Evolutionary conservation across 2,329 filamentous ascomycete species (phyloP).

Genomic region (Alternaria postmessia): DNA sequence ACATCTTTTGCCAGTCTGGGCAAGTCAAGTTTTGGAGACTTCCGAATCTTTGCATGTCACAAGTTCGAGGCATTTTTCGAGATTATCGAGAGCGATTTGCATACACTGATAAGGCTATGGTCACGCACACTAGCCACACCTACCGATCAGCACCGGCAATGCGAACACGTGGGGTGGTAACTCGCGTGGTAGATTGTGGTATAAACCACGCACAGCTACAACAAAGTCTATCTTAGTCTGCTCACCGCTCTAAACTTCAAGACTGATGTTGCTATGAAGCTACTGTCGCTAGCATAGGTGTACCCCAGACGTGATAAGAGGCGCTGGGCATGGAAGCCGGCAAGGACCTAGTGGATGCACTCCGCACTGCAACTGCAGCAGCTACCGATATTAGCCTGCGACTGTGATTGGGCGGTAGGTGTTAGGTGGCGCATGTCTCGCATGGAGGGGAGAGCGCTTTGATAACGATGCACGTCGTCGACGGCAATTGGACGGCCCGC

Average conservation of each 20-base stretch:
- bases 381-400: slow-evolving; percentile 5
- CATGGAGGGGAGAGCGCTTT: slow-evolving; percentile 12
- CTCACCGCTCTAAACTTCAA: slow-evolving; percentile 7
- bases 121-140: slow-evolving; percentile 17
- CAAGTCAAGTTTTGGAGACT: not conserved
- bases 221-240: not conserved
- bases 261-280: not conserved
- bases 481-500: slow-evolving; percentile 4
- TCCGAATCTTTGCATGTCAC: not conserved
- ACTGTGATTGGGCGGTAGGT: slow-evolving; percentile 6
- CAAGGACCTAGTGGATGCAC: slow-evolving; percentile 14
- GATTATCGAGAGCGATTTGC: not conserved
- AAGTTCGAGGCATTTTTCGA: slow-evolving; percentile 1
- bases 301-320: slow-evolving; percentile 9
- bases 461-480: slow-evolving; percentile 16
- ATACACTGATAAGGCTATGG: slow-evolving; percentile 15
- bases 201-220: not conserved
- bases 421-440: slow-evolving; percentile 9
- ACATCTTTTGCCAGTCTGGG: not conserved
- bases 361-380: slow-evolving; percentile 18
- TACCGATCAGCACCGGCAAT: slow-evolving; percentile 13
- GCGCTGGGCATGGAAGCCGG: slow-evolving; percentile 12
- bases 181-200: not conserved
- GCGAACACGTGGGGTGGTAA: slow-evolving; percentile 24
- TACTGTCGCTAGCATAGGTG: not conserved